phyloP scores from a whole-genome alignment of 257 asterid species.

The Scutellaria galericulata region DNA sequence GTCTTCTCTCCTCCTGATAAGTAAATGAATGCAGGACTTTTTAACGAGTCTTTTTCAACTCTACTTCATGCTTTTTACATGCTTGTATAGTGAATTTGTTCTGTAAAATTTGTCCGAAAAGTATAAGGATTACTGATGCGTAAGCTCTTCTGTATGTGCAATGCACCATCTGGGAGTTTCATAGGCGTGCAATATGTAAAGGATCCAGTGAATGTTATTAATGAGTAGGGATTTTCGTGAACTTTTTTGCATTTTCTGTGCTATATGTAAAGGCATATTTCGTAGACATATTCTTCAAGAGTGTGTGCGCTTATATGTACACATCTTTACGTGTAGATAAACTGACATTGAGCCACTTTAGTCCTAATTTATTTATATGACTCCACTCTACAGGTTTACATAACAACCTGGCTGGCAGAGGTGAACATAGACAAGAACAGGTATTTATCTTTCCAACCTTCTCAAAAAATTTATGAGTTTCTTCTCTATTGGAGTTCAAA shows the following conservation, averaged over 20 bases:
- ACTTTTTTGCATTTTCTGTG: not conserved
- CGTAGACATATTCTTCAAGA: not conserved
- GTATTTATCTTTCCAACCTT: slow-evolving; percentile 36
- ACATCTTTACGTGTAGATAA: not conserved
- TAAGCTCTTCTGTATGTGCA: slow-evolving; percentile 2
- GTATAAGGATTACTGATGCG: not conserved
- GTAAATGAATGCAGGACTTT: not conserved
- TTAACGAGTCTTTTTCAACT: not conserved
- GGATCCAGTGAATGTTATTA: not conserved
- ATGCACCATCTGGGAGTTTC: not conserved
- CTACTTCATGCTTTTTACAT: not conserved
- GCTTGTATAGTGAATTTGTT: slow-evolving; percentile 4
- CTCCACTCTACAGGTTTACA: slow-evolving; percentile 54
- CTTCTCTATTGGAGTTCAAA: not conserved
- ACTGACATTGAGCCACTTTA: slow-evolving; percentile 2
- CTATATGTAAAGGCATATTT: not conserved
- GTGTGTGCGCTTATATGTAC: not conserved
- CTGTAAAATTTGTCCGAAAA: not conserved
- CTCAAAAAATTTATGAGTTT: not conserved
- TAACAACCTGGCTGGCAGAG: slow-evolving; percentile 80
- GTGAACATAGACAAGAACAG: slow-evolving; percentile 70
- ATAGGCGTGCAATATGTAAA: not conserved
- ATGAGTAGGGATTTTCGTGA: not conserved
- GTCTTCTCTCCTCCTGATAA: slow-evolving; percentile 16
- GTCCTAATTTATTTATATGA: slow-evolving; percentile 14